These are phyloP conservation scores for Eucalyptus erythrocorys DNA, from an alignment of 345 rosid genomes.

Conservation along the genomic window DNA sequence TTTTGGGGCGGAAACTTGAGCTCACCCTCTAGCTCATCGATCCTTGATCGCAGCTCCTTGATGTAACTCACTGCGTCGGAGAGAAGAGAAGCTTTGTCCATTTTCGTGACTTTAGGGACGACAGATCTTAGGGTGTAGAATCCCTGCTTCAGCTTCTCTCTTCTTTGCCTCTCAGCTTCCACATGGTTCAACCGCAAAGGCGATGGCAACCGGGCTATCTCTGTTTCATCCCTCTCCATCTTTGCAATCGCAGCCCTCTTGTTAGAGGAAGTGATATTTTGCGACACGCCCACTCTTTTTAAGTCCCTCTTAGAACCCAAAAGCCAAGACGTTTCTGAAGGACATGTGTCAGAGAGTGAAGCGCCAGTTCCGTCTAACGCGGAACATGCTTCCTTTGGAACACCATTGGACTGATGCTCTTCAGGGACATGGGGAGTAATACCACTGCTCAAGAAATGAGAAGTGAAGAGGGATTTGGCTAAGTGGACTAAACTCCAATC, in stretches of 20 bases:
- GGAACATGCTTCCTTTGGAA: not conserved
- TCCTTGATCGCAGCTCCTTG: conserved; percentile 41
- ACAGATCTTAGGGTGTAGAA: conserved; percentile 73
- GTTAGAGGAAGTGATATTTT: not conserved
- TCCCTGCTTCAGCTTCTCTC: conserved; percentile 71
- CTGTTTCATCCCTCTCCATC: conserved; percentile 19
- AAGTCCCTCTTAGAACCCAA: not conserved
- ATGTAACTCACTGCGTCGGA: conserved; percentile 67
- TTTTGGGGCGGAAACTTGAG: not conserved
- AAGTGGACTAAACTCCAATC: conserved; percentile 23
- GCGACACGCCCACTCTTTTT: not conserved
- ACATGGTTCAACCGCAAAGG: conserved; percentile 38
- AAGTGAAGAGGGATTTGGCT: conserved; percentile 18
- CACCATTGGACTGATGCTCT: not conserved
- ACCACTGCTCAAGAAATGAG: not conserved
- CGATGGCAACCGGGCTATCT: conserved; percentile 19
- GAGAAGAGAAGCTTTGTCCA: conserved; percentile 84
- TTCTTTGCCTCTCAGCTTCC: conserved; percentile 75
- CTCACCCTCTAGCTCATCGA: conserved; percentile 34
- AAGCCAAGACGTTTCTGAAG: not conserved
- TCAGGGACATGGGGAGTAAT: not conserved
- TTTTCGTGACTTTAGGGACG: conserved; percentile 81
- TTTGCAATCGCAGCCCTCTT: not conserved
- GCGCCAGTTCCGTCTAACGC: not conserved
- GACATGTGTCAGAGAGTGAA: not conserved